Evolutionary conservation across 192 early-diverging fungal species (phyloP), one percentile per base, ranked within the genome.

Genomic region (Coemansia sp.): DNA sequence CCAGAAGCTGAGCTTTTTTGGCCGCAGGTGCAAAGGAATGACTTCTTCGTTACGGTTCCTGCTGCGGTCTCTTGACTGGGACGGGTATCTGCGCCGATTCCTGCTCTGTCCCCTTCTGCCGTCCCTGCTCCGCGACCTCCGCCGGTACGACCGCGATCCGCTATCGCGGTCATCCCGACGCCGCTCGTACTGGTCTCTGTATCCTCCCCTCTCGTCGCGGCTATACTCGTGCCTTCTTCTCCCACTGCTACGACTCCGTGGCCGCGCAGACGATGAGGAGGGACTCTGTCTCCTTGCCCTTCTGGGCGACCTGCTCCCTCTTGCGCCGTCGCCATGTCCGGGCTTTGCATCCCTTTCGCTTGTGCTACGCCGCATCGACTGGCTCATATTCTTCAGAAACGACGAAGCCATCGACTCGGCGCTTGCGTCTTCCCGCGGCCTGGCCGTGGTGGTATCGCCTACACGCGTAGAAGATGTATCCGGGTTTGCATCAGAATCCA

Each of bases 1-100:
- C 97, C 97, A 99, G 73, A 91, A 87, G 61, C 88, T 87, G 33
- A 97, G 86, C 73, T 92, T 94, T 19, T 89, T 83, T 15, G 75
- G 76, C 58, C 93, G 74, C 66, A 89, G 81, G 67, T 95, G 89
- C 20, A 99, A 69, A 15, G 97, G 95, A 25, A 89, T 75, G 8
- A 90, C 82, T 4, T 70, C 66, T 29, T 49, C 36, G 59, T 78
- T 42, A 65, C 67, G 40, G 75, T 81, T 62, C 73, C 70, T 33
- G 69, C 73, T 72, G 69, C 58, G 42, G 60, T 77, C 73, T 55
- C 77, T 73, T 25, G 81, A 80, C 43, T 61, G 69, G 36, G 59
- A 61, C 49, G 72, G 64, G n/a, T 53, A 25, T 29, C 62, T 62
- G 48, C 62, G 69, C n/a, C 58, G 62, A 34, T 54, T 38, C 10